Base-by-base conservation (phyloP, 2,329 filamentous ascomycete species). In the Penicillium rolfsii region DNA sequence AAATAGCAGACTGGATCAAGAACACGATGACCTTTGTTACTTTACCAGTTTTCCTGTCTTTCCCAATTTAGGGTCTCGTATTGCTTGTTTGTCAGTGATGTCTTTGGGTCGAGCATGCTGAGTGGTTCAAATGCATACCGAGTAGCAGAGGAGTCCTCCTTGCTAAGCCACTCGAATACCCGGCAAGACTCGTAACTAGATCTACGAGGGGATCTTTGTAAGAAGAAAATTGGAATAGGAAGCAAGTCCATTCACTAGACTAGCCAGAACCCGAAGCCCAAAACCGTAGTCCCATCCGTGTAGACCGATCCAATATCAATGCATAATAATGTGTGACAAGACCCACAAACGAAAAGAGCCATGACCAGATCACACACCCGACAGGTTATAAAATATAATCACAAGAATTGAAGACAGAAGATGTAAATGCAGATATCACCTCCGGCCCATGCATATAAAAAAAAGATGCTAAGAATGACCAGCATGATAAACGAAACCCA, bases 241-340 rank as follows among this genome's bases (percentile, higher is more conserved):
- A 64, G 43, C 48, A 60, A 57, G 52, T 66, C 58, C 40, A 63
- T 66, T 67, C 58, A 50, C 50, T 40, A 61, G 40, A 48, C 45
- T 60, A 36, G 46, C 60, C 38, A 36, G 30, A 26, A 30, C 46
- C 46, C 45, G 41, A 30, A 54, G 33, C 49, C 43, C 40, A 56
- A 49, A 63, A 58, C 60, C 59, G n/a, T 57, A 26, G 19, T 48
- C 64, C 62, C 43, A 60, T 61, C 66, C 65, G 40, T 70, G 55
- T 69, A 66, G 49, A 66, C 67, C 65, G 59, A 65, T 65, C 66
- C 66, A 55, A 65, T 64, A 65, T 64, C 67, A 69, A 70, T 70
- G 67, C 67, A 68, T 46, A 57, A 62, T 19, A 45, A 53, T 55
- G 55, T 64, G 61, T 57, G 41, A 64, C 56, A 55, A 63, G 49